Percentiles rank a stretch among this genome's conserved stretches.
Evolutionary conservation across 306 rosid genomes (phyloP).

Genomic region (Vigna hirtella): DNA sequence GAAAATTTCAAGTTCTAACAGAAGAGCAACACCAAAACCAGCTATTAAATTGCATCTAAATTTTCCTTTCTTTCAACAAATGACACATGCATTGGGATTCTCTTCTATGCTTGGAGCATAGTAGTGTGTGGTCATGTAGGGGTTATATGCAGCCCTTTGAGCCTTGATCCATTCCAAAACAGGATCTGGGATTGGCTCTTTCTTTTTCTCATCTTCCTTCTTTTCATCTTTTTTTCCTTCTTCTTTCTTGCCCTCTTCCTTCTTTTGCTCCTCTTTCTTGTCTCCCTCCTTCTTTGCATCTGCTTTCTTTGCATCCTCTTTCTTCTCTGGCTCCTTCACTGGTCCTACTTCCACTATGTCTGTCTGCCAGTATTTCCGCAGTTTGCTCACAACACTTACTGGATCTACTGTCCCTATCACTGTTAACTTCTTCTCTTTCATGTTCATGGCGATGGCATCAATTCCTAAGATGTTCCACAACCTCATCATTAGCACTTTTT

Average conservation of each 20-base stretch:
- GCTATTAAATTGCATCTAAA: background rate
- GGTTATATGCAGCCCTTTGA: slow-evolving; percentile 76
- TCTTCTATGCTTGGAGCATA: slow-evolving; percentile 89
- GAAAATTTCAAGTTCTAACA: background rate
- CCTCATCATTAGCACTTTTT: background rate
- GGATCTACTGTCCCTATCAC: slow-evolving; percentile 94
- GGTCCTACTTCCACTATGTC: slow-evolving; percentile 76
- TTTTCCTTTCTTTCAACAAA: slow-evolving; percentile 43
- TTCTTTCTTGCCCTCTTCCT: slow-evolving; percentile 58
- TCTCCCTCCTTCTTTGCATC: slow-evolving; percentile 66
- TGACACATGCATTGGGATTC: slow-evolving; percentile 88
- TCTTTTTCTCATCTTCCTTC: slow-evolving; percentile 47
- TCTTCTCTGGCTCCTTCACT: slow-evolving; percentile 86
- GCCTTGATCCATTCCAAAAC: slow-evolving; percentile 68
- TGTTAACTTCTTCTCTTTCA: slow-evolving; percentile 86
- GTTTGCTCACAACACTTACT: slow-evolving; percentile 74
- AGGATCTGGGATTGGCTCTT: slow-evolving; percentile 69
- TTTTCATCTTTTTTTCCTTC: slow-evolving; percentile 62
- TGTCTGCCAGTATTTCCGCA: slow-evolving; percentile 78
- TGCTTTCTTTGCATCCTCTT: slow-evolving; percentile 79
- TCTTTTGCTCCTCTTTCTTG: slow-evolving; percentile 61
- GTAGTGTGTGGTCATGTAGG: slow-evolving; percentile 72
- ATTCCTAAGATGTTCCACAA: slow-evolving; percentile 63
- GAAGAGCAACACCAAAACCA: background rate
- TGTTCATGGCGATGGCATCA: slow-evolving; percentile 85